Evolutionary conservation across 306 rosid species (phyloP), one percentile per base, ranked within the genome.

Genomic region (Arachis hypogaea): DNA sequence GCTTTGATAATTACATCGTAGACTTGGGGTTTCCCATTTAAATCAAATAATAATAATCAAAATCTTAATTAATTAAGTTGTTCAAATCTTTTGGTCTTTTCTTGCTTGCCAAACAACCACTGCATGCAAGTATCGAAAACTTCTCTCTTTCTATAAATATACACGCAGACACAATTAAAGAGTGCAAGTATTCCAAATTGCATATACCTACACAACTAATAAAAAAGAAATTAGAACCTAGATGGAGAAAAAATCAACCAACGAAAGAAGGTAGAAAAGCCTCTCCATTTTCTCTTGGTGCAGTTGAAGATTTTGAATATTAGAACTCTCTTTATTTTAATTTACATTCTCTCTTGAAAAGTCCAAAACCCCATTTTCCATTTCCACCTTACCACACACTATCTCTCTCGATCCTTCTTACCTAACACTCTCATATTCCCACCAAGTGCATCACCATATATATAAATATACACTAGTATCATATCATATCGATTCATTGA

Each of bases 231-330:
- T 33, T 33, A 33, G 12, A 77, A 54, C 38, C 6, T 50, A 29
- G 9, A 33, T 0, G 38, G 38, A 33, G 80, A 69, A 74, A 74
- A 43, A 6, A 69, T 78, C 82, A 71, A 76, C 78, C 47, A 74
- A 66, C 54, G n/a, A 66, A 58, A 16, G 71, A 14, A 55, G 78
- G 40, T 28, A 51, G 1, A 52, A 59, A 68, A 67, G 38, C 72
- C 67, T 54, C 66, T 22, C 28, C 28, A 22, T 69, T 74, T 63
- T 73, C 80, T 78, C 75, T 64, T 9, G 2, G 12, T 73, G 77
- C 72, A 82, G 82, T 78, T 74, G 86, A 86, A 73, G 75, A 80
- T 46, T 86, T 86, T 82, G 79, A 88, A 86, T 75, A 80, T 41
- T 41, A 49, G 54, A 11, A 22, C 28, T 66, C 7, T 5, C 8